Evolutionary conservation across 148 eudicot genomes (phyloP), one percentile per base, ranked within the genome.

Genomic region (Persicaria maculosa): DNA sequence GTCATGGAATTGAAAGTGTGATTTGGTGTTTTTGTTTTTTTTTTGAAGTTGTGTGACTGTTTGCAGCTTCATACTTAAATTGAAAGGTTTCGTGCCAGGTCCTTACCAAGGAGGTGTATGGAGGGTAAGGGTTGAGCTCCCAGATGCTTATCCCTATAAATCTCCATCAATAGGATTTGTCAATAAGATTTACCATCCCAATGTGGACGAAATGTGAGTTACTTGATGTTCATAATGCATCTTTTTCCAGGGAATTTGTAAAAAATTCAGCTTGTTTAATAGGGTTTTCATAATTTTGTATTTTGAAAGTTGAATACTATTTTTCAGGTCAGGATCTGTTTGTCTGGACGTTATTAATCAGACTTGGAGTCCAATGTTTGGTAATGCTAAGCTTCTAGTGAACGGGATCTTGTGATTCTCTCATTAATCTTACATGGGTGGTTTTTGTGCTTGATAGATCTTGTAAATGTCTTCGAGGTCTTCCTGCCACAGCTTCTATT

Each of bases 311-410:
- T 73, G 22, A 70, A 53, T 40, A 14, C 19, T 58, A 20, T 68
- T 43, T 78, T 84, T 59, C 89, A 93, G 98, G 92, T 93, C 97
- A 9, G 98, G 98, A 20, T 86, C 96, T 45, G 98, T 93, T 77
- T 93, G 98, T 76, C 85, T 93, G 77, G 96, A 93, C 81, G 97
- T 93, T 19, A 93, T 93, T 79, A 89, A 89, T 73, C 92, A 93
- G 83, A 87, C 93, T 44, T 93, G 98, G 98, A 93, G 97, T 77
- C 97, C 97, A 2, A 93, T 93, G 97, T 93, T 89, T 73, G 97
- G 98, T 93, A 84, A 80, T 77, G 74, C 64, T 9, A 25, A 70
- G 16, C 8, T 11, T 44, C 73, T 48, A 52, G 73, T 12, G 31
- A 52, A 36, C 48, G 22, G 47, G 11, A n/a, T 72, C 31, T 25